phyloP scores from a whole-genome alignment of 192 early-diverging fungal species.

The Obelidium mucronatum region DNA sequence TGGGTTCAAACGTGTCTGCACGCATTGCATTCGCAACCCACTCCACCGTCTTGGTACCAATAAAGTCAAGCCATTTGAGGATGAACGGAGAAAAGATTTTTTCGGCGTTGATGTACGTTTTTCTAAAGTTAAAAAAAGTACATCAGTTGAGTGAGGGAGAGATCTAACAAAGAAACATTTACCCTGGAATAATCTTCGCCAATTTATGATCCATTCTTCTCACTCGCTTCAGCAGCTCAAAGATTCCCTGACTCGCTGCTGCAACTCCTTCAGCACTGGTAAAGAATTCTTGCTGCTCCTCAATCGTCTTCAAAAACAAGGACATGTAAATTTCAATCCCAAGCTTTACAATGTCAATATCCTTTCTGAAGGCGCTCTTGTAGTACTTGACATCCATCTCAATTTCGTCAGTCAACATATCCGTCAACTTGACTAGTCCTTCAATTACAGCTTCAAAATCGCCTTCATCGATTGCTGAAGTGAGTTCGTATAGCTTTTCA shows the following conservation, averaged over 20 bases:
- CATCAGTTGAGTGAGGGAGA: neutral
- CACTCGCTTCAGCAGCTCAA: slow-evolving; percentile 53
- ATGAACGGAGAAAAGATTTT: slow-evolving; percentile 62
- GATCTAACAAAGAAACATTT: slow-evolving; percentile 4
- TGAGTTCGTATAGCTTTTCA: slow-evolving; percentile 55
- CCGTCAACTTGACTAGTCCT: slow-evolving; percentile 56
- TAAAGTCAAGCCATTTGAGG: slow-evolving; percentile 55
- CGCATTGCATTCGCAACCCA: slow-evolving; percentile 64
- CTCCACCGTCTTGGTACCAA: slow-evolving; percentile 50
- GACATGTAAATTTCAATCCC: slow-evolving; percentile 58
- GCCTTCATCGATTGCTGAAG: slow-evolving; percentile 56
- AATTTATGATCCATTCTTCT: slow-evolving; percentile 55
- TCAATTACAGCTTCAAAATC: slow-evolving; percentile 58
- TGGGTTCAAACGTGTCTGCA: slow-evolving; percentile 59
- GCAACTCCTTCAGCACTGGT: slow-evolving; percentile 51
- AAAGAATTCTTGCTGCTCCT: slow-evolving; percentile 47
- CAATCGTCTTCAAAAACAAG: slow-evolving; percentile 55
- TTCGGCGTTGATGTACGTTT: slow-evolving; percentile 56
- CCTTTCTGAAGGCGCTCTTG: slow-evolving; percentile 52
- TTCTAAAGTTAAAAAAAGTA: slow-evolving; percentile 25
- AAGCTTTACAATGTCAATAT: slow-evolving; percentile 58
- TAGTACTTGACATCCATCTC: slow-evolving; percentile 61
- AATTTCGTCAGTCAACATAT: slow-evolving; percentile 61
- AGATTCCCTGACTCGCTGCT: slow-evolving; percentile 48
- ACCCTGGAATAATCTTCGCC: slow-evolving; percentile 54